Conservation (phyloP, 495 filamentous ascomycete genomes). For the Glutinoglossum americanum region DNA sequence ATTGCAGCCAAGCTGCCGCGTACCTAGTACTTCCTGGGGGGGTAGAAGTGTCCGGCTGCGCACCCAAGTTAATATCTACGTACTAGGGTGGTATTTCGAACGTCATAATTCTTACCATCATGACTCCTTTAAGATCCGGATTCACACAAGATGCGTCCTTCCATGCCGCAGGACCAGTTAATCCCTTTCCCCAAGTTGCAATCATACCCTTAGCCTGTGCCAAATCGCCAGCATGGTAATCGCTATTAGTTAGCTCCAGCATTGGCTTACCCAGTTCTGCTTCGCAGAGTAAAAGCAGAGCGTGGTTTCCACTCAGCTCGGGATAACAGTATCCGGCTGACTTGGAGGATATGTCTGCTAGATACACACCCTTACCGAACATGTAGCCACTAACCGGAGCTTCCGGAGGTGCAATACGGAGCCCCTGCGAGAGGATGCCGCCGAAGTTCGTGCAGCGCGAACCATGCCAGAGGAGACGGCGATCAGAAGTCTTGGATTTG, state of each 20-base stretch:
- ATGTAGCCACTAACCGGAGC: slow-evolving; percentile 58
- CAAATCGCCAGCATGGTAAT: slow-evolving; percentile 37
- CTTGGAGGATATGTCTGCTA: slow-evolving; percentile 64
- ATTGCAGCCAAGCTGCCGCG: slow-evolving; percentile 19
- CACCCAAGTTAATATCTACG: not conserved
- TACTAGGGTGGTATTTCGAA: slow-evolving; percentile 3
- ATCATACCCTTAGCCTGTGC: slow-evolving; percentile 35
- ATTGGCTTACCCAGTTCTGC: slow-evolving; percentile 56
- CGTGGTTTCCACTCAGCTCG: slow-evolving; percentile 22
- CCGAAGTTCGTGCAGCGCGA: slow-evolving; percentile 59
- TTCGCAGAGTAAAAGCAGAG: slow-evolving; percentile 51
- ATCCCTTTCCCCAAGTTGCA: slow-evolving; percentile 46
- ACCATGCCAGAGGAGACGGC: slow-evolving; percentile 70
- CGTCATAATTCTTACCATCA: slow-evolving; percentile 26
- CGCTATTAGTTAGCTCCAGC: slow-evolving; percentile 27
- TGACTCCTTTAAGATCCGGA: slow-evolving; percentile 36
- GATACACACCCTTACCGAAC: slow-evolving; percentile 81
- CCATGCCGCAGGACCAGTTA: slow-evolving; percentile 39
- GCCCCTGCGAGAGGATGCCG: slow-evolving; percentile 63
- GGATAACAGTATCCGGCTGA: slow-evolving; percentile 56
- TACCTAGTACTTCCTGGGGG: slow-evolving; percentile 20
- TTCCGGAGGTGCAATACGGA: slow-evolving; percentile 72
- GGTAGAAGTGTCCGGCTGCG: slow-evolving; percentile 24
- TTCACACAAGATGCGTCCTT: slow-evolving; percentile 51
- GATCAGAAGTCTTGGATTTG: slow-evolving; percentile 25